A percentile compares a stretch with the other conserved stretches of the same genome.
phyloP scores from a whole-genome alignment of 306 rosid genomes.

The Fagus sylvatica region DNA sequence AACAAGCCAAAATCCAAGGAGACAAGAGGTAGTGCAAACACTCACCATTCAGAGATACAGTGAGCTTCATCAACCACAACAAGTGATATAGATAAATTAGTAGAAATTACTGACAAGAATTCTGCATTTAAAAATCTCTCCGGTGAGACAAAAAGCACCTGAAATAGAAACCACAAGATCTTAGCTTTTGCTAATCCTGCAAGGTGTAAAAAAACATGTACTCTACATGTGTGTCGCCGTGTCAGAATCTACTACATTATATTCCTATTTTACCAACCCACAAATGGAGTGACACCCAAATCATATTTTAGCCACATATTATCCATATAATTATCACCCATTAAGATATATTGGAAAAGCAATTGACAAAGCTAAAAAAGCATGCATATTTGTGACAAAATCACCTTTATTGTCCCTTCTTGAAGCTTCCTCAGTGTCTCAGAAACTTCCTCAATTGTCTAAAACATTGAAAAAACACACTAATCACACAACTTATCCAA shows the following conservation, averaged over 20 bases:
- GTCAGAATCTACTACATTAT: neutral
- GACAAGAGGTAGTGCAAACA: constrained; percentile 12
- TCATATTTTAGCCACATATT: neutral
- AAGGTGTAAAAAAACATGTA: neutral
- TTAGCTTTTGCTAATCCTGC: neutral
- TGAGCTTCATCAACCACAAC: constrained; percentile 96
- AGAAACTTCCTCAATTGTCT: constrained; percentile 72
- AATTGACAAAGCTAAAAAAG: constrained; percentile 6
- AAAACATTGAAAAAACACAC: constrained; percentile 19
- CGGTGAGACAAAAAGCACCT: constrained; percentile 95
- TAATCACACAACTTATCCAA: neutral
- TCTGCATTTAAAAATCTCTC: constrained; percentile 85
- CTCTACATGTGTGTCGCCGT: neutral
- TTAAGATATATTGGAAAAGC: constrained; percentile 8
- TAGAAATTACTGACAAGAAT: constrained; percentile 67
- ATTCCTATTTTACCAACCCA: neutral
- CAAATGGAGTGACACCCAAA: neutral
- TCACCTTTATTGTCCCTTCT: constrained; percentile 71
- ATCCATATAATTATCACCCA: neutral
- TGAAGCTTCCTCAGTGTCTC: constrained; percentile 64
- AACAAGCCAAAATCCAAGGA: constrained; percentile 8
- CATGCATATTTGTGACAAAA: constrained; percentile 6
- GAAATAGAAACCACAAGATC: constrained; percentile 26
- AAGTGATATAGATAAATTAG: constrained; percentile 53
- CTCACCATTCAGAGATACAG: constrained; percentile 94